phyloP scores from a whole-genome alignment of 306 rosid genomes.

The Vigna radiata region DNA sequence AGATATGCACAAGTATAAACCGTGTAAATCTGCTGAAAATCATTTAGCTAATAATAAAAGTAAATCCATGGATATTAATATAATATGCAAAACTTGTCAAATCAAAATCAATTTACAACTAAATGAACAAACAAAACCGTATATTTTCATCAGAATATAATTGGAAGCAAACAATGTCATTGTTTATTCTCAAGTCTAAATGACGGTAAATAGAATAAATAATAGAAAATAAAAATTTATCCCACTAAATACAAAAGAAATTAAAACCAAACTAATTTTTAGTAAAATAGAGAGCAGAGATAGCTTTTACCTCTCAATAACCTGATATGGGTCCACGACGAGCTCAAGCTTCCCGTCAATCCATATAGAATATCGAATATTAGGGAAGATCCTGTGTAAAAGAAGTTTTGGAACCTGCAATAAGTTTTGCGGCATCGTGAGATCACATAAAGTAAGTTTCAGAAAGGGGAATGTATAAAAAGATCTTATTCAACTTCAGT shows the following conservation, averaged over 20 bases:
- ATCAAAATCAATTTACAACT: not conserved
- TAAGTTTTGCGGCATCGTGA: constrained; percentile 30
- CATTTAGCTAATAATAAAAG: too few relatives aligned
- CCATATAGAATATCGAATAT: constrained; percentile 88
- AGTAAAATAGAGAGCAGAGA: constrained; percentile 9
- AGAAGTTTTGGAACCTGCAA: constrained; percentile 97
- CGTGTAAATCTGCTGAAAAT: too few relatives aligned
- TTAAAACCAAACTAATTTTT: constrained; percentile 20
- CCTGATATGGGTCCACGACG: constrained; percentile 80
- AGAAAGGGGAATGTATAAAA: constrained; percentile 7
- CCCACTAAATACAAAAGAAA: constrained; percentile 26
- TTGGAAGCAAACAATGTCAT: constrained; percentile 25
- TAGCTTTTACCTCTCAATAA: constrained; percentile 80
- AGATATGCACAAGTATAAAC: not conserved
- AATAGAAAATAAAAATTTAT: constrained; percentile 19
- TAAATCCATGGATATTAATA: not conserved
- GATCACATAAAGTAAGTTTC: constrained; percentile 31
- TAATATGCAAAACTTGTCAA: constrained; percentile 14
- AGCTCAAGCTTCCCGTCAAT: constrained; percentile 96
- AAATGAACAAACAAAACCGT: constrained; percentile 16
- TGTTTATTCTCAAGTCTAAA: constrained; percentile 8
- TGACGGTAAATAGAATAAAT: constrained; percentile 32
- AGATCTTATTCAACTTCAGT: constrained; percentile 25
- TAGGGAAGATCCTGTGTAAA: constrained; percentile 93
- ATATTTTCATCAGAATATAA: constrained; percentile 16